Base-by-base conservation (phyloP, 306 rosid species). In the Dryas octopetala region DNA sequence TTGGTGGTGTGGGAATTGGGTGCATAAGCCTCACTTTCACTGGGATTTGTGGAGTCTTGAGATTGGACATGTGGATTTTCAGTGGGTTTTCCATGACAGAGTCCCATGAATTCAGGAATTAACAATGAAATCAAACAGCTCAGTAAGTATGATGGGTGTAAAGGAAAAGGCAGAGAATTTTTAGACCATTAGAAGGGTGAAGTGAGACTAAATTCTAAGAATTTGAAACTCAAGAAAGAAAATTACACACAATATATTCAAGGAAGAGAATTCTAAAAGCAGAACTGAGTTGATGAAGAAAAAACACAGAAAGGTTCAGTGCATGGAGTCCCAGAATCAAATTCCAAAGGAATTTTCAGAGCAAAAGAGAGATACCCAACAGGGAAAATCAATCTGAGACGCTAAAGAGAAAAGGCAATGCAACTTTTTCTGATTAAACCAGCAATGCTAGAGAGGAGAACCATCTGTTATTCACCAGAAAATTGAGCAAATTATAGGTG, bases 21-120 rank as follows among this genome's bases (percentile, higher is more conserved):
- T 50, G 64, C 52, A 61, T 12, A 28, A 46, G 62, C 54, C 12
- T 65, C 68, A 38, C 6, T 47, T 70, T 76, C 72, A 45, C 57
- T 46, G 43, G 57, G 76, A 50, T 72, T 68, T 66, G 52, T 68
- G 55, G 76, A 49, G 47, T 74, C 80, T 54, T 62, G 72, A 7
- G 79, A 68, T 62, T 54, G 59, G 50, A 47, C 26, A 57, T 63
- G 71, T 67, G 49, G 82, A 70, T 64, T 80, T 68, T 80, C 77
- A 62, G 63, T 68, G 74, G 82, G 84, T 47, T 83, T 83, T 63
- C 87, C 87, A 73, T 83, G 84, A 68, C 87, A 83, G 44, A 83
- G 84, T 57, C 87, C 87, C 87, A 83, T 83, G 81, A 65, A 72
- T 73, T 48, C 38, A 13, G 44, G 71, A 79, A 70, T 62, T 60